Percentiles rank a stretch among this genome's conserved stretches.
Evolutionary conservation across 768 basidiomycete species (phyloP).

Genomic region (Trametopsis cervina): DNA sequence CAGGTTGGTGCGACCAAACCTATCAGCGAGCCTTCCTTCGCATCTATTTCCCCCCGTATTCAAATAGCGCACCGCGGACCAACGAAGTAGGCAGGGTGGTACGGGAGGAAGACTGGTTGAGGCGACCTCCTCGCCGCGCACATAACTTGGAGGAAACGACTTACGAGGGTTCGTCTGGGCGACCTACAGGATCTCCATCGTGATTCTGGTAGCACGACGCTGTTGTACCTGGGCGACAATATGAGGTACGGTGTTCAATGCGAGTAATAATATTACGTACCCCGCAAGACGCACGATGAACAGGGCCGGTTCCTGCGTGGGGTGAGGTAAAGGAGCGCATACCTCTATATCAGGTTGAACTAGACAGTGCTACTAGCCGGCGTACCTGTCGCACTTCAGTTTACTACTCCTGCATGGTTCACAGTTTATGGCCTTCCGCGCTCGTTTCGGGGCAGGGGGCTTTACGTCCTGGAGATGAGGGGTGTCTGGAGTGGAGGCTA

Average conservation of each 20-base stretch:
- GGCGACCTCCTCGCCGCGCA: too few species aligned
- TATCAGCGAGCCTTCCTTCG: too few species aligned
- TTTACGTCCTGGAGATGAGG: conserved; percentile 5
- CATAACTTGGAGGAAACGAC: too few species aligned
- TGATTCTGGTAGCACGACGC: conserved; percentile 75
- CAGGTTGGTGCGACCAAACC: too few species aligned
- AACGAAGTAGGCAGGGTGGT: too few species aligned
- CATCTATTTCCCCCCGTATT: too few species aligned
- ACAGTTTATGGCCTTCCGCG: conserved; percentile 84
- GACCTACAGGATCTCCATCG: conserved; percentile 43
- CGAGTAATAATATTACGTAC: too few species aligned
- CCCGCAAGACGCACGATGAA: conserved; percentile 79
- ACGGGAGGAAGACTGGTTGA: too few species aligned
- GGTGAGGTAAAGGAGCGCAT: conserved; percentile 1
- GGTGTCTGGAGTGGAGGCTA: neutral
- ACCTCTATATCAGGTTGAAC: neutral
- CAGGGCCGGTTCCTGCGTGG: conserved; percentile 71
- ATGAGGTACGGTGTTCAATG: too few species aligned
- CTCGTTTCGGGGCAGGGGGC: conserved; percentile 70
- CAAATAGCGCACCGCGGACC: too few species aligned
- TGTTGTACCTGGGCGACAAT: conserved; percentile 62
- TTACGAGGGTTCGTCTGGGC: conserved; percentile 52
- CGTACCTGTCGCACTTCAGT: conserved; percentile 81
- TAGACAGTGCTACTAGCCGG: conserved; percentile 9
- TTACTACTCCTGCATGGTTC: conserved; percentile 85